A percentile compares a stretch with the other conserved stretches of the same genome.
Evolutionary conservation across 2,329 filamentous ascomycete species (phyloP).

Genomic region (Blumeriella jaapii): DNA sequence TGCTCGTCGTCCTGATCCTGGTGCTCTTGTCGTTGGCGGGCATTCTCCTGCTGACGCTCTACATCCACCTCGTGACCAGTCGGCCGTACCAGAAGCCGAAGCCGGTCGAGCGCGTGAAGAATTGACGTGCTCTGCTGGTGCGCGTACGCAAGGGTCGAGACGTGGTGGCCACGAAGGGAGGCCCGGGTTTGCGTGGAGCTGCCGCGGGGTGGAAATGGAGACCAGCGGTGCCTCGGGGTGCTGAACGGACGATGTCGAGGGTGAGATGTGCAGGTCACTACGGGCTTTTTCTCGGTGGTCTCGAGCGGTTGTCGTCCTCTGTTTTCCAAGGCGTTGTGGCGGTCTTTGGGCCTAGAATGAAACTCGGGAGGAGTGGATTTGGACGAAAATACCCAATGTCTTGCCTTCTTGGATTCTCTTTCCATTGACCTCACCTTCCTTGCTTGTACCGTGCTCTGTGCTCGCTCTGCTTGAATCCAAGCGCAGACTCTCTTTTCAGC

Average conservation of each 20-base stretch:
- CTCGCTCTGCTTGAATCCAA: too few relatives aligned
- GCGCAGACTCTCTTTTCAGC: too few relatives aligned
- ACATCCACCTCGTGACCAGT: slow-evolving; percentile 24
- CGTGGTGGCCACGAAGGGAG: background rate
- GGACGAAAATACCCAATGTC: too few relatives aligned
- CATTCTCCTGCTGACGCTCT: slow-evolving; percentile 18
- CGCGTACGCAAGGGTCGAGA: background rate
- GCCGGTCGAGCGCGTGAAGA: slow-evolving; percentile 15
- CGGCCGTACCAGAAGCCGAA: slow-evolving; percentile 25
- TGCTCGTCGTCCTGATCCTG: slow-evolving; percentile 20
- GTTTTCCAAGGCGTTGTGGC: too few relatives aligned
- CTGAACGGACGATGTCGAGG: background rate
- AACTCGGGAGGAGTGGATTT: too few relatives aligned
- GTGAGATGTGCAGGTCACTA: background rate
- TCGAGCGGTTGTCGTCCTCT: too few relatives aligned
- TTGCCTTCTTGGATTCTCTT: too few relatives aligned
- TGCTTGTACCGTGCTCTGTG: too few relatives aligned
- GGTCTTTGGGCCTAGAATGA: too few relatives aligned
- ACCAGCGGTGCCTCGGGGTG: too few relatives aligned
- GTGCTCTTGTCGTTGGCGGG: slow-evolving; percentile 13
- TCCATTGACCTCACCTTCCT: too few relatives aligned
- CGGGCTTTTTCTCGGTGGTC: background rate
- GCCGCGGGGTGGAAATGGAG: background rate
- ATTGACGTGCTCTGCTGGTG: too few relatives aligned
- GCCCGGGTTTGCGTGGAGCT: background rate